Conservation (phyloP, 345 rosid genomes). For the Dipteronia dyeriana region DNA sequence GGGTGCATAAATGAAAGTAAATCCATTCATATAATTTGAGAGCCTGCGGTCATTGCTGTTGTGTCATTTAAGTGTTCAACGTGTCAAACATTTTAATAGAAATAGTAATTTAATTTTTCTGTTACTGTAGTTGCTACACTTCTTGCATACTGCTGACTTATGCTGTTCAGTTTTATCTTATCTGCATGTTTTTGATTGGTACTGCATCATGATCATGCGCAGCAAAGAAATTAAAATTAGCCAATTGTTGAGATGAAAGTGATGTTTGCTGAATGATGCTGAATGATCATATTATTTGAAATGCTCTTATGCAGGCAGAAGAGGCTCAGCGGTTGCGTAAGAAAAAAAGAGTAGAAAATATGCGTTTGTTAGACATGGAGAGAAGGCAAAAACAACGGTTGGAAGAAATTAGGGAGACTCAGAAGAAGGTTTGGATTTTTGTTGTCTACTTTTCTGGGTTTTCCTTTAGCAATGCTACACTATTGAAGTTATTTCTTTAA, state of each 20-base stretch:
- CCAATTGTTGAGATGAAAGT: background rate
- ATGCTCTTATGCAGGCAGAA: constrained; percentile 57
- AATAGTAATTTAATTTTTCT: background rate
- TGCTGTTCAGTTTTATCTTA: background rate
- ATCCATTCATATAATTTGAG: background rate
- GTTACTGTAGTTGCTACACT: background rate
- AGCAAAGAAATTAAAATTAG: background rate
- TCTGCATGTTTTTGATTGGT: background rate
- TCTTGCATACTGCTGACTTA: background rate
- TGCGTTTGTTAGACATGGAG: constrained; percentile 72
- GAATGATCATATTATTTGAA: background rate
- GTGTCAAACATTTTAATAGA: background rate
- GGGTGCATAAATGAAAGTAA: background rate
- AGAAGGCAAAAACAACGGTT: constrained; percentile 81
- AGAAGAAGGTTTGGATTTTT: constrained; percentile 62
- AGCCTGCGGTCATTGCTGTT: background rate
- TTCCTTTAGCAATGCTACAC: background rate
- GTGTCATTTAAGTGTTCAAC: background rate
- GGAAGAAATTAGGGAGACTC: constrained; percentile 85
- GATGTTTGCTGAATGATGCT: background rate
- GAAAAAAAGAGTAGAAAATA: constrained; percentile 61
- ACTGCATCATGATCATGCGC: background rate
- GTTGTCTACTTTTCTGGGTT: background rate
- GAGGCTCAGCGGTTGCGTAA: constrained; percentile 73
- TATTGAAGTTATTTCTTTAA: background rate